Percentiles rank a stretch among this genome's conserved stretches.
phyloP scores from a whole-genome alignment of 2,329 filamentous ascomycete genomes.

The Rhexocercosporidium sp. region DNA sequence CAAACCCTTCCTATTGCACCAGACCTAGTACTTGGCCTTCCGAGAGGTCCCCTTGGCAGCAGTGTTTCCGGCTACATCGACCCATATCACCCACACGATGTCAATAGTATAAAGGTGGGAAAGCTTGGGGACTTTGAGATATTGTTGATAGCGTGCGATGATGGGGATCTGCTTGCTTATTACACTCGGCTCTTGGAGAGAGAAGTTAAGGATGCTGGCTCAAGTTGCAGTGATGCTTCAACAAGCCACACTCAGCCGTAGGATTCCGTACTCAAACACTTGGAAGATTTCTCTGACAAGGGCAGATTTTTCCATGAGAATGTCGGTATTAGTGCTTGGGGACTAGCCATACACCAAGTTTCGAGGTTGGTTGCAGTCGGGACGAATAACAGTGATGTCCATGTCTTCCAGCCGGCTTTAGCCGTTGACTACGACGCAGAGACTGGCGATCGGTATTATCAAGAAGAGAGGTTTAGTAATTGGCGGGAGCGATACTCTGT shows the following conservation, averaged over 20 bases:
- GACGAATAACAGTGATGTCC: slow-evolving; percentile 69
- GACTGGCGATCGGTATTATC: not conserved
- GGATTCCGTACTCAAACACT: slow-evolving; percentile 7
- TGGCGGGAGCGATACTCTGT: not conserved
- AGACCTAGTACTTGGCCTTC: slow-evolving; percentile 56
- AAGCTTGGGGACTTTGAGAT: slow-evolving; percentile 74
- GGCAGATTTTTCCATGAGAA: slow-evolving; percentile 72
- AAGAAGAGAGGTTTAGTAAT: not conserved
- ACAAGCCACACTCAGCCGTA: slow-evolving; percentile 27
- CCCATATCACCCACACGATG: slow-evolving; percentile 56
- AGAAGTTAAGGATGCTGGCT: slow-evolving; percentile 10
- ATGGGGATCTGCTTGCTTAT: slow-evolving; percentile 77
- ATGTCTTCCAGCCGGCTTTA: slow-evolving; percentile 48
- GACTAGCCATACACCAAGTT: slow-evolving; percentile 74
- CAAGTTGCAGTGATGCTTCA: slow-evolving; percentile 37
- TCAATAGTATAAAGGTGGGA: slow-evolving; percentile 73
- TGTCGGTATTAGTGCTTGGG: slow-evolving; percentile 85
- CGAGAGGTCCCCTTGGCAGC: slow-evolving; percentile 46
- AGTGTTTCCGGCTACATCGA: slow-evolving; percentile 60
- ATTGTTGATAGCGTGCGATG: slow-evolving; percentile 70
- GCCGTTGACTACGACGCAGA: not conserved
- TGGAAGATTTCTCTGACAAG: not conserved
- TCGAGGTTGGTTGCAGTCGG: slow-evolving; percentile 88
- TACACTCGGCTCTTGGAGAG: slow-evolving; percentile 52
- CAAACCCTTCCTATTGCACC: slow-evolving; percentile 56